These are phyloP conservation scores for Aspergillus sp. DNA, from an alignment of 2,329 filamentous ascomycete genomes.

Conservation along the genomic window DNA sequence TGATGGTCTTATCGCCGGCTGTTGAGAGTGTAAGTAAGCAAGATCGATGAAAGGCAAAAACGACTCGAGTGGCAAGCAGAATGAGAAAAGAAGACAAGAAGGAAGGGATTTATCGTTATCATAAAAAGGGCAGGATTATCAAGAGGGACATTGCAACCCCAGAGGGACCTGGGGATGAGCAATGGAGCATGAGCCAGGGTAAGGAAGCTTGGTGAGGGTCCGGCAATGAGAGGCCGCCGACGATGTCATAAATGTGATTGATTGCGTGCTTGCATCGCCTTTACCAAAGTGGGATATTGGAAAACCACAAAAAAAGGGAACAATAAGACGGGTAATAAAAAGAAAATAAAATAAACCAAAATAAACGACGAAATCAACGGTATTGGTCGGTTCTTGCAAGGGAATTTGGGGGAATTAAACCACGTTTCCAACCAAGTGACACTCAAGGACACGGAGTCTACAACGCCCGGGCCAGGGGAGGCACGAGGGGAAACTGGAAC, in stretches of 20 bases:
- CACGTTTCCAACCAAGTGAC: constrained; percentile 2
- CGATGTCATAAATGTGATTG: constrained; percentile 33
- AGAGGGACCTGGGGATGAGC: background rate
- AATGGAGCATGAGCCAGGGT: constrained; percentile 12
- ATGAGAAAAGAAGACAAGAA: constrained; percentile 15
- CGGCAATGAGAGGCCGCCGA: constrained; percentile 24
- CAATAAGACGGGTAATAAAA: background rate
- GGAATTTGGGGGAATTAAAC: background rate
- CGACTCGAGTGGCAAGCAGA: constrained; percentile 8
- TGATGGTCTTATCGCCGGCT: constrained; percentile 37
- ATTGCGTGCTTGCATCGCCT: constrained; percentile 36
- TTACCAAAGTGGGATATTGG: constrained; percentile 13
- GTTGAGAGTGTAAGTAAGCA: constrained; percentile 26
- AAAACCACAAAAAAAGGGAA: constrained; percentile 5
- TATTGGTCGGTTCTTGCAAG: constrained; percentile 2
- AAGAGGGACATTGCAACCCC: constrained; percentile 6
- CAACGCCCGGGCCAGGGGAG: background rate
- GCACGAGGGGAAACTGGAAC: background rate
- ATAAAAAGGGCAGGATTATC: constrained; percentile 6
- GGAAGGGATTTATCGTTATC: constrained; percentile 10
- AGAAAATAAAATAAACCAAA: background rate
- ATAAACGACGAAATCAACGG: background rate
- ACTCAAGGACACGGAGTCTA: background rate
- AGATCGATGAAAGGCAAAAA: constrained; percentile 5
- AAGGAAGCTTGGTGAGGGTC: constrained; percentile 21